A percentile compares a stretch with the other conserved stretches of the same genome.
These are phyloP conservation scores for Penicillium sp. DNA, from an alignment of 2,329 filamentous ascomycete species.

Conservation along the genomic window DNA sequence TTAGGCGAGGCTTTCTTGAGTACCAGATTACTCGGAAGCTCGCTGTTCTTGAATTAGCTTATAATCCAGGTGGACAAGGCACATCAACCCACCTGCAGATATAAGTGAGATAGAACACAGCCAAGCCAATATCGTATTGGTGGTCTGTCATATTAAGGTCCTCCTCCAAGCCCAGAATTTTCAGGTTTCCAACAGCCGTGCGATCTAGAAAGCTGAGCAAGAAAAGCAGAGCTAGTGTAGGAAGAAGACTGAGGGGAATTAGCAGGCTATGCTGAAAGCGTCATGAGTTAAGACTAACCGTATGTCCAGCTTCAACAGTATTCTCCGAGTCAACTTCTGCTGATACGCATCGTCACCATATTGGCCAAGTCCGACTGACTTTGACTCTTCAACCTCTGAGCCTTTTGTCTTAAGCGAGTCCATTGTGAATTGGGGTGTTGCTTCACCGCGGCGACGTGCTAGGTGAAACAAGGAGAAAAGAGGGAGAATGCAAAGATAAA, in stretches of 20 bases:
- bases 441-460: not conserved
- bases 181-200: constrained; percentile 70
- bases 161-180: constrained; percentile 59
- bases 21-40: constrained; percentile 62
- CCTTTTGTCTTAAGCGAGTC: constrained; percentile 18
- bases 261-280: not conserved
- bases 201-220: constrained; percentile 64
- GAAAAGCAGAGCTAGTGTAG: constrained; percentile 61
- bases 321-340: constrained; percentile 38
- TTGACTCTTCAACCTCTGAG: constrained; percentile 24
- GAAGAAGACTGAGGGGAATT: constrained; percentile 52
- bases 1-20: constrained; percentile 59
- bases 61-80: not conserved
- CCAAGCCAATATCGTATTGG: constrained; percentile 62
- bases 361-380: constrained; percentile 13
- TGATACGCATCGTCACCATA: constrained; percentile 18
- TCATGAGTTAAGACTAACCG: constrained; percentile 7
- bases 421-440: constrained; percentile 14
- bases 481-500: not conserved
- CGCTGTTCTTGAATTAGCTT: constrained; percentile 40
- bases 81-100: constrained; percentile 53
- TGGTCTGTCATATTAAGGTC: constrained; percentile 57
- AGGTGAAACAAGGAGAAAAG: not conserved
- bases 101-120: constrained; percentile 58
- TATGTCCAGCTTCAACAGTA: constrained; percentile 48